Evolutionary conservation across 805 yeast species (phyloP).

Genomic region (Kazachstania viticola): DNA sequence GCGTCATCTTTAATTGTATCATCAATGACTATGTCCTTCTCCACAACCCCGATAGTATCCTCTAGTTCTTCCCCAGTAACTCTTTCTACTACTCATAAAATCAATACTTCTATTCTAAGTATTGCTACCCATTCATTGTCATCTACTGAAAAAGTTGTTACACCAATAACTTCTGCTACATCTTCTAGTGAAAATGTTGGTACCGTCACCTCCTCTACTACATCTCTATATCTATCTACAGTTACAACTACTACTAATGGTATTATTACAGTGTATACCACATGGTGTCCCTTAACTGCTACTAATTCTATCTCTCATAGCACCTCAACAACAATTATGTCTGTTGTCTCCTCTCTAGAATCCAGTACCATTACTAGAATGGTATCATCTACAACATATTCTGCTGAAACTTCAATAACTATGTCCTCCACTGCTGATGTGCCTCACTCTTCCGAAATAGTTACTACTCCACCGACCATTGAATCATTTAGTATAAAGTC

Average conservation of each 20-base stretch:
- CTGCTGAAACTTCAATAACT: too few species aligned
- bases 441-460: too few species aligned
- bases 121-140: background rate
- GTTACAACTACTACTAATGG: constrained; percentile 23
- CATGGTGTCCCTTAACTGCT: constrained; percentile 29
- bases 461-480: too few species aligned
- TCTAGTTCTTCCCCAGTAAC: constrained; percentile 1
- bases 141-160: background rate
- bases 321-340: background rate
- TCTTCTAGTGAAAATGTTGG: background rate
- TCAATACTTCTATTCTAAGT: background rate
- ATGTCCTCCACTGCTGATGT: too few species aligned
- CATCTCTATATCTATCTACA: constrained; percentile 14
- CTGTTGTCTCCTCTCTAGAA: background rate
- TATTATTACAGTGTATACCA: constrained; percentile 29
- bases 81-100: background rate
- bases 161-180: background rate
- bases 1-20: too few species aligned
- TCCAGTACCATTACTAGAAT: too few species aligned
- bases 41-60: background rate
- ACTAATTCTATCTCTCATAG: background rate
- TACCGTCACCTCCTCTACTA: background rate
- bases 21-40: too few species aligned
- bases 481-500: too few species aligned
- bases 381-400: too few species aligned